Percentiles rank a stretch among this genome's conserved stretches.
Evolutionary conservation across 768 basidiomycete species (phyloP).

Genomic region (Gloeophyllum trabeum): DNA sequence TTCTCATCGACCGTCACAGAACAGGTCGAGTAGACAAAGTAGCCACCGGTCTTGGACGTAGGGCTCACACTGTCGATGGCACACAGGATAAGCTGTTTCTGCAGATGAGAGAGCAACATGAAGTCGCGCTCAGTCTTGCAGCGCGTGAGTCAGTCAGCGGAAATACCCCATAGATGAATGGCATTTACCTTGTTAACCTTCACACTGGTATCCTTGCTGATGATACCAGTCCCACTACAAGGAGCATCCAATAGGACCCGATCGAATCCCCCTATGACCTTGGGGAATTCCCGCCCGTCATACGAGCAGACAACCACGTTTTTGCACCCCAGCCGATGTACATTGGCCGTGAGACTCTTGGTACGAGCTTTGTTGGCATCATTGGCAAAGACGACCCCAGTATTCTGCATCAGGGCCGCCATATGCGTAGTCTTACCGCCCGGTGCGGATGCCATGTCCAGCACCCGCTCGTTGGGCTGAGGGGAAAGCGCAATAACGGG

Average conservation of each 20-base stretch:
- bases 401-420: conserved; percentile 93
- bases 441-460: conserved; percentile 98
- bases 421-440: conserved; percentile 99
- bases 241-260: conserved; percentile 95
- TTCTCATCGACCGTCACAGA: conserved; percentile 98
- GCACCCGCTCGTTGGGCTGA: conserved; percentile 83
- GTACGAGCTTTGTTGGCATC: conserved; percentile 91
- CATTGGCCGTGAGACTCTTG: conserved; percentile 93
- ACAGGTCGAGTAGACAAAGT: conserved; percentile 96
- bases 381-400: conserved; percentile 96
- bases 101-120: conserved; percentile 88
- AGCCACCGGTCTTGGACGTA: conserved; percentile 85
- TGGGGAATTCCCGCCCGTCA: conserved; percentile 95
- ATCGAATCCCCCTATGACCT: conserved; percentile 98
- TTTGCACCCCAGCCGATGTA: conserved; percentile 95
- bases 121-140: conserved; percentile 98
- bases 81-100: conserved; percentile 96
- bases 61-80: conserved; percentile 94
- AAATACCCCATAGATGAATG: conserved; percentile 1
- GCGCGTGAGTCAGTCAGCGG: neutral
- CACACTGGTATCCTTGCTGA: conserved; percentile 94
- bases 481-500: conserved; percentile 94
- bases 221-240: conserved; percentile 96
- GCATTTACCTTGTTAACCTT: conserved; percentile 87
- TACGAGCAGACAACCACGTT: conserved; percentile 97